These are phyloP conservation scores for Fusarium tjaetaba DNA, from an alignment of 2,329 filamentous ascomycete species.

Conservation along the genomic window DNA sequence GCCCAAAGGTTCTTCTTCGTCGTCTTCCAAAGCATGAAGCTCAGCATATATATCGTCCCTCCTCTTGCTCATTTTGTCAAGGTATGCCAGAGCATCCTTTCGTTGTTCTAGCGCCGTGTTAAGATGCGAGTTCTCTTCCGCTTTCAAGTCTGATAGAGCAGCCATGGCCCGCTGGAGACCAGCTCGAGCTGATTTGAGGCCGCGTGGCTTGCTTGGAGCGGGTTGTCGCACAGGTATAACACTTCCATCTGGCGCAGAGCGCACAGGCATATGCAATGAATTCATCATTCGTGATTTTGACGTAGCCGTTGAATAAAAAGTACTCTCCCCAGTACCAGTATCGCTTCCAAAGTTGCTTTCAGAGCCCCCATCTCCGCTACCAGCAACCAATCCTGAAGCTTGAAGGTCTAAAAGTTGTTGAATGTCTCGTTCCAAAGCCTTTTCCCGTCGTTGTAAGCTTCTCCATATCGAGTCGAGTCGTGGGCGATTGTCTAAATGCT, in stretches of 20 bases:
- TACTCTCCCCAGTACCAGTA: slow-evolving; percentile 55
- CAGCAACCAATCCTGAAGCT: slow-evolving; percentile 55
- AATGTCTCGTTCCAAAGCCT: slow-evolving; percentile 57
- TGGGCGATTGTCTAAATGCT: slow-evolving; percentile 40
- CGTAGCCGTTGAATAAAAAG: slow-evolving; percentile 52
- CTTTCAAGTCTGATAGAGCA: slow-evolving; percentile 72
- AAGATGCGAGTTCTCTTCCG: slow-evolving; percentile 72
- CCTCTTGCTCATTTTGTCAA: slow-evolving; percentile 63
- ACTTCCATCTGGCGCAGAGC: slow-evolving; percentile 54
- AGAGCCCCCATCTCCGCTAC: slow-evolving; percentile 44
- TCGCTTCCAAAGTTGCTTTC: slow-evolving; percentile 44
- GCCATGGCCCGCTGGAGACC: slow-evolving; percentile 72
- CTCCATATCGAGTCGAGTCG: slow-evolving; percentile 59
- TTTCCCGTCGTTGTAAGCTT: slow-evolving; percentile 57
- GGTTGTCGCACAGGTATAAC: slow-evolving; percentile 71
- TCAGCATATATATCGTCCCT: slow-evolving; percentile 61
- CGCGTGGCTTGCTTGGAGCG: slow-evolving; percentile 57
- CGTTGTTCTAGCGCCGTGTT: slow-evolving; percentile 65
- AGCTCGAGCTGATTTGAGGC: slow-evolving; percentile 70
- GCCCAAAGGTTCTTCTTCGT: slow-evolving; percentile 66
- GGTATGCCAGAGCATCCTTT: slow-evolving; percentile 65
- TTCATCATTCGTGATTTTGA: slow-evolving; percentile 53
- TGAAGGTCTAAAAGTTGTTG: slow-evolving; percentile 62
- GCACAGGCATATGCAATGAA: slow-evolving; percentile 54
- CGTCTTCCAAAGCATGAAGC: slow-evolving; percentile 63